Conservation (phyloP, 2,329 filamentous ascomycete genomes). For the Chrysoporthe austroafricana region DNA sequence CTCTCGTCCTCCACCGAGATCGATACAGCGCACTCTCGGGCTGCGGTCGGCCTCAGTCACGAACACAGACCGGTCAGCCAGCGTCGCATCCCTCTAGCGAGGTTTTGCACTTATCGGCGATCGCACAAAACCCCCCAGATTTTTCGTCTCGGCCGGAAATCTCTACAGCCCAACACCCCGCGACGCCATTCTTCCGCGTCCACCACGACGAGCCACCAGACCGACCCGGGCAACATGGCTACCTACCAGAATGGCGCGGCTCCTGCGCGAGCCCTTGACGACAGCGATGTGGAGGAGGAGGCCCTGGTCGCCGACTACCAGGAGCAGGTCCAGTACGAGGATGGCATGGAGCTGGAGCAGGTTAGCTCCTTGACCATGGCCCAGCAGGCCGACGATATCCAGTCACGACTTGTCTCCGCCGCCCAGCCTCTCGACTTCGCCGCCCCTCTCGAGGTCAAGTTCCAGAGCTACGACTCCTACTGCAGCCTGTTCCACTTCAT, state of each 20-base stretch:
- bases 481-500: conserved; percentile 99
- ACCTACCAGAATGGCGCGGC: conserved; percentile 64
- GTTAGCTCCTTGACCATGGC: conserved; percentile 70
- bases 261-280: conserved; percentile 65
- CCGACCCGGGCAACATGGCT: conserved; percentile 57
- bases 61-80: background rate
- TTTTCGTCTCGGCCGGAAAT: conserved; percentile 27
- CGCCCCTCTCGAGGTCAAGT: conserved; percentile 93
- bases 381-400: conserved; percentile 85
- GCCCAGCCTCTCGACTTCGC: conserved; percentile 96
- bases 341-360: conserved; percentile 79
- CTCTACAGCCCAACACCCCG: conserved; percentile 31
- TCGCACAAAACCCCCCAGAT: conserved; percentile 25
- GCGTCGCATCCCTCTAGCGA: conserved; percentile 22
- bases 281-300: conserved; percentile 96
- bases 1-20: background rate
- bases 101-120: conserved; percentile 28
- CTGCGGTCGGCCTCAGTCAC: background rate
- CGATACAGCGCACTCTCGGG: background rate
- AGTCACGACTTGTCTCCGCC: conserved; percentile 86
- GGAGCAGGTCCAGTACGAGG: conserved; percentile 94
- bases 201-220: conserved; percentile 41
- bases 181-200: conserved; percentile 36
- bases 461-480: conserved; percentile 98
- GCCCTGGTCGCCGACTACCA: conserved; percentile 93